Evolutionary conservation across 2,329 filamentous ascomycete species (phyloP).

Genomic region (Arthrobotrys megalospora): DNA sequence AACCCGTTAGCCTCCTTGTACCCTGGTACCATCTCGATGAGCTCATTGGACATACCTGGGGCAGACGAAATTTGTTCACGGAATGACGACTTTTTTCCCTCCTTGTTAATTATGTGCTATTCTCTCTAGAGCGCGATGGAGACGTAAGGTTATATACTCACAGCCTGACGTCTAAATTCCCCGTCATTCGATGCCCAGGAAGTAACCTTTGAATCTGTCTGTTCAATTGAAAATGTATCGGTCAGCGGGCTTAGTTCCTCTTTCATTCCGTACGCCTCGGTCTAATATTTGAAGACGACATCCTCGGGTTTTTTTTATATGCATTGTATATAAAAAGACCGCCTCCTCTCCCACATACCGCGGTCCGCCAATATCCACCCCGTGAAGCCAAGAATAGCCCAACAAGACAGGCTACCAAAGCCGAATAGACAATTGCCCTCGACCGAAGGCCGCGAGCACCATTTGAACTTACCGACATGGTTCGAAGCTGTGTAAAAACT

Average conservation of each 20-base stretch:
- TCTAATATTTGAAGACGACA: not conserved
- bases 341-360: constrained; percentile 33
- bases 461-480: constrained; percentile 57
- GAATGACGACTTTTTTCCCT: constrained; percentile 39
- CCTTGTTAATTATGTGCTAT: not conserved
- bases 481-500: constrained; percentile 14
- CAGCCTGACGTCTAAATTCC: constrained; percentile 56
- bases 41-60: constrained; percentile 18
- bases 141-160: constrained; percentile 6
- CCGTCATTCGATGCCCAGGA: constrained; percentile 54
- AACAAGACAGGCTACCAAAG: constrained; percentile 32
- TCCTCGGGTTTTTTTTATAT: not conserved
- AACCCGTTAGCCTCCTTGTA: not conserved
- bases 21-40: not conserved
- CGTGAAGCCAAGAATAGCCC: constrained; percentile 11
- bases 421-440: constrained; percentile 27
- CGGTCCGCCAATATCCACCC: constrained; percentile 33
- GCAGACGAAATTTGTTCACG: constrained; percentile 48
- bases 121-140: not conserved
- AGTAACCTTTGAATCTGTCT: constrained; percentile 49
- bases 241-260: not conserved
- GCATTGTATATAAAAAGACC: not conserved
- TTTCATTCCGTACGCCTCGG: not conserved
- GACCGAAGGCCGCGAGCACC: constrained; percentile 9
- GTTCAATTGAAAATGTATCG: not conserved